Base-by-base conservation (phyloP, 1,139 yeast genomes). In the Taphrina wiesneri region DNA sequence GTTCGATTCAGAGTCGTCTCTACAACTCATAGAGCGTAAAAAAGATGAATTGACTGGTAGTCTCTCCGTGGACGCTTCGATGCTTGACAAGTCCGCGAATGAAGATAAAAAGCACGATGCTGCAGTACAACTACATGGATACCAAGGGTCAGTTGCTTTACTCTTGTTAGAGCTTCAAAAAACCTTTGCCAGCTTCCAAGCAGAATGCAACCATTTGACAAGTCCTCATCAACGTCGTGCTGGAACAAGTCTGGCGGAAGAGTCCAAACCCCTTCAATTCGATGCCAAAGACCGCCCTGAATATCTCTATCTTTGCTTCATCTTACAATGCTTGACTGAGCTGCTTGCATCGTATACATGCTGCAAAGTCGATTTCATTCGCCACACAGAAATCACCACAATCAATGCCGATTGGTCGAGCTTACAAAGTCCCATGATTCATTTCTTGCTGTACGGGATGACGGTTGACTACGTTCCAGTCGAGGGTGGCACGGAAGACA, bases 301-400 rank as follows among this genome's bases (percentile, higher is more conserved):
- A 41, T 88, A 87, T 74, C 81, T 86, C 0, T 86, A 88, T 72
- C 85, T 85, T 65, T 82, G 88, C 59, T 89, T 86, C 73, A 76
- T 92, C 51, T 77, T 92, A 49, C 90, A 86, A 72, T 77, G 85
- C 0, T 76, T 91, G 45, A 81, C 87, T 0, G 98, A 92, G 71
- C 77, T 91, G 17, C 76, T 91, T 21, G 85, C 87, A 1, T 88
- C 96, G 0, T 92, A 91, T 75, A 87, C 87, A 70, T 86, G 85
- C 69, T 85, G 93, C 68, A 92, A 92, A 74, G 81, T 88, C 64
- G 97, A 90, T 72, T 88, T 92, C 72, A 78, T 92, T 67, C 86
- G 92, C 0, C 91, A 26, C 54, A 39, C n/a, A n/a, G 54, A 25
- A 6, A 11, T 11, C 17, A 19, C 28, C 54, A 11, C 36, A 13